Evolutionary conservation across 257 asterid species (phyloP), one percentile per base, ranked within the genome.

Genomic region (Capsicum chinense): DNA sequence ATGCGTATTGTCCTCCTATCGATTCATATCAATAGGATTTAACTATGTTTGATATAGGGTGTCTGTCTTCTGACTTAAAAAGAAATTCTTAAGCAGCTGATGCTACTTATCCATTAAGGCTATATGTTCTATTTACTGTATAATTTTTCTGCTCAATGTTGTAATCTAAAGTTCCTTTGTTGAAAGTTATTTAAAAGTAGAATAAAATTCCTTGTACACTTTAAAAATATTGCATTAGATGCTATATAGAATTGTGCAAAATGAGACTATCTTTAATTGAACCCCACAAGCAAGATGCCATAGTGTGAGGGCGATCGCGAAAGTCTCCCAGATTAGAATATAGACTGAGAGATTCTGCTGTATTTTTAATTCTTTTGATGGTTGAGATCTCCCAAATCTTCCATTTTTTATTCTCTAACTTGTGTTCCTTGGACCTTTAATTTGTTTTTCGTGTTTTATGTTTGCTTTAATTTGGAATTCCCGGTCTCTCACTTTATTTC

Each of bases 21-120:
- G 7, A 50, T 50, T 74, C 47, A 13, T 21, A 74, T 50, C 42
- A 15, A 74, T 60, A 74, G 44, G 50, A 74, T 52, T 9, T 74
- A 37, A 74, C 47, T 74, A 48, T 14, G 47, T 74, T 37, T 67
- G 21, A 37, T 6, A 67, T 35, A 3, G 50, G 74, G 50, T 35
- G 21, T 67, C 17, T 73, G 59, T 19, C 9, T 76, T 76, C 81
- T 74, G 44, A 21, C 62, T 47, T 2, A 37, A 37, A 26, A 26
- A 26, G 26, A 26, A 26, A 26, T 26, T 26, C 26, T 26, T 26
- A 26, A 26, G 26, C 26, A 26, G 26, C 26, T 26, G 81, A 54
- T 76, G 64, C 81, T 76, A 76, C 52, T 39, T 52, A 76, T 52
- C 81, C 64, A 76, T 76, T 3, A 15, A 76, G 81, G 81, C 21